These are phyloP conservation scores for Moesziomyces parantarcticus DNA, from an alignment of 1,284 basidiomycete genomes.

Conservation along the genomic window DNA sequence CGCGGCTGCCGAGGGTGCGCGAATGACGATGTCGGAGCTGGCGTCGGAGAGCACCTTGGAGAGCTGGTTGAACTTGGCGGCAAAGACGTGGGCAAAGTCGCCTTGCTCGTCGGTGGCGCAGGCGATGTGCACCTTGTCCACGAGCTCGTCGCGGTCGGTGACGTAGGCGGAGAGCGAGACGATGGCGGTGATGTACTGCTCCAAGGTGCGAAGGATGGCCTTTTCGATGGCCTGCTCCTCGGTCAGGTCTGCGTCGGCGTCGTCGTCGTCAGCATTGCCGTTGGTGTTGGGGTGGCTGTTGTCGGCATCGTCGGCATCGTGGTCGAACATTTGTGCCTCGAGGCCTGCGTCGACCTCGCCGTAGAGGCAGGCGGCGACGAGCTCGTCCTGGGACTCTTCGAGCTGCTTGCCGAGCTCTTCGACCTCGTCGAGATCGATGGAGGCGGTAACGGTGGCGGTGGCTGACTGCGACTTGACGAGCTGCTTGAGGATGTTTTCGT, in stretches of 20 bases:
- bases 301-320: conserved; percentile 18
- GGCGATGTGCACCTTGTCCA: conserved; percentile 36
- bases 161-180: conserved; percentile 43
- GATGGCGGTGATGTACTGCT: conserved; percentile 41
- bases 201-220: conserved; percentile 47
- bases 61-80: conserved; percentile 38
- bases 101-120: conserved; percentile 37
- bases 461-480: conserved; percentile 19
- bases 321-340: conserved; percentile 41
- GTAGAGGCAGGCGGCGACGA: conserved; percentile 51
- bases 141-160: conserved; percentile 36
- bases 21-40: conserved; percentile 24
- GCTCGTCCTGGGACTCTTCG: conserved; percentile 55
- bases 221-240: conserved; percentile 46
- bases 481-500: conserved; percentile 44
- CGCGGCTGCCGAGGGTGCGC: conserved; percentile 3
- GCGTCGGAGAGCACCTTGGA: conserved; percentile 48
- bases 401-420: conserved; percentile 47
- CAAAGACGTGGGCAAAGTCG: conserved; percentile 34
- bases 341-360: conserved; percentile 48
- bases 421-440: conserved; percentile 42
- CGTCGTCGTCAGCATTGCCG: conserved; percentile 7
- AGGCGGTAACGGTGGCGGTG: not conserved
- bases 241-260: conserved; percentile 34
- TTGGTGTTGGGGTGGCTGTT: conserved; percentile 7